Conservation (phyloP, 306 rosid species). For the Glycine latifolia region DNA sequence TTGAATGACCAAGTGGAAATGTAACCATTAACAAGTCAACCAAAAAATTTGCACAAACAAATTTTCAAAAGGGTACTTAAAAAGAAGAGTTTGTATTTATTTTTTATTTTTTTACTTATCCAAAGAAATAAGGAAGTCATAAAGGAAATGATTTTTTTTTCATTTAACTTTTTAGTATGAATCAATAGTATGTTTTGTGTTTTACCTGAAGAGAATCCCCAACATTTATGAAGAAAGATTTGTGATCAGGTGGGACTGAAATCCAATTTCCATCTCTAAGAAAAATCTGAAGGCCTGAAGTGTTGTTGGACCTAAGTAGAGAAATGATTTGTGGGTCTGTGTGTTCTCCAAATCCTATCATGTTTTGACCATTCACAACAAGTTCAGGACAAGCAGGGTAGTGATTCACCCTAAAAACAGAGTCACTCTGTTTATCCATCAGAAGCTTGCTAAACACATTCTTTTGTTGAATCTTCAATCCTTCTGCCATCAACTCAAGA, state of each 20-base stretch:
- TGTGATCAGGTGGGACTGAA: conserved; percentile 89
- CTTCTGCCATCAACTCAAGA: conserved; percentile 93
- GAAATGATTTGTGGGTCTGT: conserved; percentile 99
- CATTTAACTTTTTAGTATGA: background rate
- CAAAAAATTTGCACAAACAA: background rate
- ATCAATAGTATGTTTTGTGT: conserved; percentile 10
- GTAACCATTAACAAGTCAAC: conserved; percentile 41
- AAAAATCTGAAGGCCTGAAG: conserved; percentile 88
- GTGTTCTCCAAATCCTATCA: conserved; percentile 97
- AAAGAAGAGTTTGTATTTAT: background rate
- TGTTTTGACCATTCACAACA: conserved; percentile 52
- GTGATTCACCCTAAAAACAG: conserved; percentile 81
- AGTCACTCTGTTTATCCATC: conserved; percentile 89
- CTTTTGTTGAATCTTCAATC: conserved; percentile 70
- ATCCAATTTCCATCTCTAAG: conserved; percentile 82
- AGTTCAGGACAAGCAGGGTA: conserved; percentile 87
- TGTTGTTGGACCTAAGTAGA: conserved; percentile 78
- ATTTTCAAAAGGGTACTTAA: background rate
- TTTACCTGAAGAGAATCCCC: conserved; percentile 97
- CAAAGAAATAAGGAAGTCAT: background rate
- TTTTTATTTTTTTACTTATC: background rate
- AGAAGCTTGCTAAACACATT: conserved; percentile 79
- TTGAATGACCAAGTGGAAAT: background rate
- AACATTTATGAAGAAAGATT: conserved; percentile 89
- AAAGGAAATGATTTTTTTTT: background rate